Conservation (phyloP, 352 stramenopile genomes). For the Thraustochytrium striatum region DNA sequence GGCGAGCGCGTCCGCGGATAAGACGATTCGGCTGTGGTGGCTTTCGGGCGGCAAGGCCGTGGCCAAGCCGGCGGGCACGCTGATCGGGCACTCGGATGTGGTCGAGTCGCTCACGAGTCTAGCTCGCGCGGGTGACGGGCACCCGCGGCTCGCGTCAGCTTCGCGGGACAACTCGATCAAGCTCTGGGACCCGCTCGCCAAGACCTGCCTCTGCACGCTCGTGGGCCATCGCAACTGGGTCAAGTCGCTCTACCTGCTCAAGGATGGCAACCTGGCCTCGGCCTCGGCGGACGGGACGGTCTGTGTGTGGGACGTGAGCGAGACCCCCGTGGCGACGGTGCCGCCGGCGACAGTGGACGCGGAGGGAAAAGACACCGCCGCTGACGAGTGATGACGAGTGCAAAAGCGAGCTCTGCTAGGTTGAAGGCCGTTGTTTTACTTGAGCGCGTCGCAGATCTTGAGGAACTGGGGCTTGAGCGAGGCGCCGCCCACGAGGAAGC, state of each 20-base stretch:
- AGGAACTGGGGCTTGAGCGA: constrained; percentile 86
- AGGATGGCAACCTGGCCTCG: constrained; percentile 8
- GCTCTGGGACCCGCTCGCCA: constrained; percentile 13
- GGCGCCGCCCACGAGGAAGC: constrained; percentile 87
- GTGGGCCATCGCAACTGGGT: constrained; percentile 39
- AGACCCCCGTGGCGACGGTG: too few species aligned
- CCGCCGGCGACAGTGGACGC: too few species aligned
- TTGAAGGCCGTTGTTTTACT: too few species aligned
- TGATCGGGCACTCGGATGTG: constrained; percentile 32
- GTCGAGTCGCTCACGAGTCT: constrained; percentile 3
- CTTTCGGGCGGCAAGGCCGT: neutral
- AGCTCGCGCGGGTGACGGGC: neutral
- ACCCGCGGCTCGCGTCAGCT: neutral
- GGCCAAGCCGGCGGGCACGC: constrained; percentile 23
- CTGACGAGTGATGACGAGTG: too few species aligned
- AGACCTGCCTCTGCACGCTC: constrained; percentile 21
- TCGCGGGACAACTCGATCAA: constrained; percentile 44
- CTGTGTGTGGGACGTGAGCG: constrained; percentile 21
- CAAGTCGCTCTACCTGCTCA: constrained; percentile 16
- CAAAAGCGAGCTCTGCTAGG: too few species aligned
- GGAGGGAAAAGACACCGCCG: too few species aligned
- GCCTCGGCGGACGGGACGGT: constrained; percentile 35
- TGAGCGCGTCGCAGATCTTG: constrained; percentile 62
- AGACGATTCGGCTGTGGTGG: constrained; percentile 20
- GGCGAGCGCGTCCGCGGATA: constrained; percentile 19